Evolutionary conservation across 371 early-diverging fungal species (phyloP).

Genomic region (Chytridium lagenaria): DNA sequence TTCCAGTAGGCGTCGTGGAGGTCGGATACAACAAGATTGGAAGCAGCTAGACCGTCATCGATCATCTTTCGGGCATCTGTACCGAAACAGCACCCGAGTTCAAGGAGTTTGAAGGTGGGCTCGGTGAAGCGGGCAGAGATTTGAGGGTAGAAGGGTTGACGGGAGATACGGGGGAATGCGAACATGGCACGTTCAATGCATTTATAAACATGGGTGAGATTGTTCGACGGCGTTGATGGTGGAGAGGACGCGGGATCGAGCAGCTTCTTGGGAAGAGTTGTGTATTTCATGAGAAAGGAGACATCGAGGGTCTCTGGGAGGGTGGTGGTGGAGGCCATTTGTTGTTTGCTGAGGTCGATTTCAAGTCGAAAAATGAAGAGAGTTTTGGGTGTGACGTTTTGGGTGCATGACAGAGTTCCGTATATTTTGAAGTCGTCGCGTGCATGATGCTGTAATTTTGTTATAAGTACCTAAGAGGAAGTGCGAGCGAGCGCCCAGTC

Average conservation of each 20-base stretch:
- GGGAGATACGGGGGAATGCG: slow-evolving; percentile 21
- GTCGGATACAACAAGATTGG: slow-evolving; percentile 28
- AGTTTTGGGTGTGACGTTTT: too few species aligned
- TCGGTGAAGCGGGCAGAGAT: slow-evolving; percentile 1
- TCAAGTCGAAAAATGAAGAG: too few species aligned
- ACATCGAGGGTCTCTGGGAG: neutral
- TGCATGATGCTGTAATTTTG: too few species aligned
- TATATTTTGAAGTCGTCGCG: too few species aligned
- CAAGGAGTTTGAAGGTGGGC: slow-evolving; percentile 18
- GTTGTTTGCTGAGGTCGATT: too few species aligned
- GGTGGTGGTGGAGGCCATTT: neutral
- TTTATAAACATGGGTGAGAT: slow-evolving; percentile 32
- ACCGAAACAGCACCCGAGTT: slow-evolving; percentile 43
- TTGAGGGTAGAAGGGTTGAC: slow-evolving; percentile 25
- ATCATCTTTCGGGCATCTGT: slow-evolving; percentile 37
- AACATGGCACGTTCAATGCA: slow-evolving; percentile 32
- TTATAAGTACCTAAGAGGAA: too few species aligned
- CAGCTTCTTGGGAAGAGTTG: too few species aligned
- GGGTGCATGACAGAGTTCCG: too few species aligned
- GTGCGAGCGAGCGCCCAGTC: too few species aligned
- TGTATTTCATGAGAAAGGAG: neutral
- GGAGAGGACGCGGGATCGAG: neutral
- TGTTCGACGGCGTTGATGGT: slow-evolving; percentile 8
- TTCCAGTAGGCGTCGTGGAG: slow-evolving; percentile 33
- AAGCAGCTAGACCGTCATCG: slow-evolving; percentile 25